Conservation (phyloP, 2,329 filamentous ascomycete genomes). For the Lithohypha guttulata region DNA sequence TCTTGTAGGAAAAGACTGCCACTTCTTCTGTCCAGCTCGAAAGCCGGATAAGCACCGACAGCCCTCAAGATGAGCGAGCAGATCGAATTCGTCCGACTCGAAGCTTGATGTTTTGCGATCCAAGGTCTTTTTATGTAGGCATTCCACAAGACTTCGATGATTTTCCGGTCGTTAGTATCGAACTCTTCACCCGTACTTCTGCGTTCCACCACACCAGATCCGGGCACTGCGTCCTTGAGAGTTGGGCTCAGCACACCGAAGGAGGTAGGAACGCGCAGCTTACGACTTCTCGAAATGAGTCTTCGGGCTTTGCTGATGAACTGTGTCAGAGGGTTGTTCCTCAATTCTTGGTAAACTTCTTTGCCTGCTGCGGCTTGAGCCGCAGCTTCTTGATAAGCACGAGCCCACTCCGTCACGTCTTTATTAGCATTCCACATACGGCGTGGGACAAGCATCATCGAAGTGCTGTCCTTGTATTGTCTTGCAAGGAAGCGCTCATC, state of each 20-base stretch:
- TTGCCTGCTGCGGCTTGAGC: conserved; percentile 26
- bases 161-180: conserved; percentile 38
- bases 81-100: conserved; percentile 23
- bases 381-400: conserved; percentile 44
- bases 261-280: conserved; percentile 32
- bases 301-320: conserved; percentile 36
- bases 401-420: conserved; percentile 45
- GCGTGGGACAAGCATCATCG: conserved; percentile 37
- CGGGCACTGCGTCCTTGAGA: conserved; percentile 24
- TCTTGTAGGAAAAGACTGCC: conserved; percentile 48
- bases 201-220: conserved; percentile 12
- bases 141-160: conserved; percentile 34
- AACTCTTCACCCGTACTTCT: conserved; percentile 32
- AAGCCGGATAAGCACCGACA: conserved; percentile 43
- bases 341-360: conserved; percentile 18
- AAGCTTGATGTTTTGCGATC: conserved; percentile 28
- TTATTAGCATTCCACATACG: conserved; percentile 39
- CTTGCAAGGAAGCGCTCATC: conserved; percentile 28
- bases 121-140: conserved; percentile 39
- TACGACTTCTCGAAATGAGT: conserved; percentile 32
- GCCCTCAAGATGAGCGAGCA: conserved; percentile 46
- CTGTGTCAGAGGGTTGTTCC: conserved; percentile 30
- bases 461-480: conserved; percentile 21
- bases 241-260: conserved; percentile 34
- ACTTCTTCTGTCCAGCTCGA: conserved; percentile 29